Conservation (phyloP, 2,329 filamentous ascomycete genomes). For the Pseudonectria foliicola region DNA sequence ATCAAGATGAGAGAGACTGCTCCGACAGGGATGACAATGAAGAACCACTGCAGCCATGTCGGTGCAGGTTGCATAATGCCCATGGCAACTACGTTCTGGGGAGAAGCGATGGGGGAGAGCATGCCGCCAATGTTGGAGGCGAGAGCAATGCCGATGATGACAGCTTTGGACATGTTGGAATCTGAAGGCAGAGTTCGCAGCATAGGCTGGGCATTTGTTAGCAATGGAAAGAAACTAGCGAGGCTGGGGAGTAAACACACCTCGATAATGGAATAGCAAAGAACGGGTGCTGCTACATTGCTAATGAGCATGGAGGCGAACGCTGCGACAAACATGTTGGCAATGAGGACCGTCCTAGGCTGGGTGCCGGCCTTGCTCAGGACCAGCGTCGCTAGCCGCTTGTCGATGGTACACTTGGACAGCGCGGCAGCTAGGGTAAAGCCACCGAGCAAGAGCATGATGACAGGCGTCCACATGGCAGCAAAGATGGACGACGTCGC, state of each 20-base stretch:
- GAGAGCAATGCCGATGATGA: slow-evolving; percentile 91
- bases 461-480: slow-evolving; percentile 98
- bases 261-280: slow-evolving; percentile 97
- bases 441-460: slow-evolving; percentile 93
- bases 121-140: slow-evolving; percentile 95
- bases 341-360: slow-evolving; percentile 82
- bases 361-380: slow-evolving; percentile 92
- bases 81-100: slow-evolving; percentile 93
- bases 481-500: slow-evolving; percentile 82
- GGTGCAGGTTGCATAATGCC: slow-evolving; percentile 91
- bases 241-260: slow-evolving; percentile 36
- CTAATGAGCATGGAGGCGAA: slow-evolving; percentile 99
- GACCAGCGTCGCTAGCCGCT: slow-evolving; percentile 92
- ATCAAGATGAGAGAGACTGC: slow-evolving; percentile 81
- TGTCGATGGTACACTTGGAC: slow-evolving; percentile 96
- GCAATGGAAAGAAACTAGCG: neutral
- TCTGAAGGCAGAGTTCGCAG: slow-evolving; percentile 85
- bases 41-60: slow-evolving; percentile 96
- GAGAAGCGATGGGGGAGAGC: slow-evolving; percentile 92
- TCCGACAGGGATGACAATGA: slow-evolving; percentile 87
- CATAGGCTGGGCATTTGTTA: slow-evolving; percentile 57
- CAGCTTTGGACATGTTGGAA: slow-evolving; percentile 87
- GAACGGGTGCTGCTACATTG: slow-evolving; percentile 92
- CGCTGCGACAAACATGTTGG: slow-evolving; percentile 97
- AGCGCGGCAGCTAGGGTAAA: slow-evolving; percentile 93